phyloP scores from a whole-genome alignment of 441 rosid species.

The Adansonia gregorii region DNA sequence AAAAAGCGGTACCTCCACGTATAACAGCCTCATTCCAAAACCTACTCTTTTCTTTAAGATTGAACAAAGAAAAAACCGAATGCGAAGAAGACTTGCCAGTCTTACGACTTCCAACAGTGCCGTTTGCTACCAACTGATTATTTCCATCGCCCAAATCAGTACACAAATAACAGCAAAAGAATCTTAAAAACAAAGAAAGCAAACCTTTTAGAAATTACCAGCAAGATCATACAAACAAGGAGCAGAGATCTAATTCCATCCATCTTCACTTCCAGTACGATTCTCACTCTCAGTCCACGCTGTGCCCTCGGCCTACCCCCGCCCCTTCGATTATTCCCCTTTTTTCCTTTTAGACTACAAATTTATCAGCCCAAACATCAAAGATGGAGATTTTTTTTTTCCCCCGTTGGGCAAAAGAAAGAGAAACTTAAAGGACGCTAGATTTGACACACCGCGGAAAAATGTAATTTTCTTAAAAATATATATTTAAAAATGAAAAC shows the following conservation, averaged over 20 bases:
- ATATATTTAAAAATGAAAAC: no score
- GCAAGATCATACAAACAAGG: slow-evolving; percentile 14
- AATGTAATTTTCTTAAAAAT: no score
- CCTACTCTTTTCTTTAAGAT: slow-evolving; percentile 80
- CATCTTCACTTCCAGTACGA: slow-evolving; percentile 23
- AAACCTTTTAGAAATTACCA: slow-evolving; percentile 19
- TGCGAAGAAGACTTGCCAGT: slow-evolving; percentile 57
- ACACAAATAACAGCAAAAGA: neutral
- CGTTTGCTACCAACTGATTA: slow-evolving; percentile 46
- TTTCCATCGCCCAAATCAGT: slow-evolving; percentile 27
- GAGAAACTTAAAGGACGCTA: neutral
- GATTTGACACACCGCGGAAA: no score
- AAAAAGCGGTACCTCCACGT: slow-evolving; percentile 47
- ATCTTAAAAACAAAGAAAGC: neutral
- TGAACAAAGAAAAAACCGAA: slow-evolving; percentile 87
- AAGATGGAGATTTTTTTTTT: neutral
- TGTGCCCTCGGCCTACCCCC: neutral
- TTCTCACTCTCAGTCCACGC: slow-evolving; percentile 16
- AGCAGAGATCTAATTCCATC: slow-evolving; percentile 17
- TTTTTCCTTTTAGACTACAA: neutral
- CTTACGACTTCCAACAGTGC: slow-evolving; percentile 47
- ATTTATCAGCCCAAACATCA: no score
- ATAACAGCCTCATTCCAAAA: slow-evolving; percentile 94
- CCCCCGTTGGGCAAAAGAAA: no score
- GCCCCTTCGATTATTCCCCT: neutral